phyloP scores from a whole-genome alignment of 257 asterid genomes.

The Solanum chiquidenum region DNA sequence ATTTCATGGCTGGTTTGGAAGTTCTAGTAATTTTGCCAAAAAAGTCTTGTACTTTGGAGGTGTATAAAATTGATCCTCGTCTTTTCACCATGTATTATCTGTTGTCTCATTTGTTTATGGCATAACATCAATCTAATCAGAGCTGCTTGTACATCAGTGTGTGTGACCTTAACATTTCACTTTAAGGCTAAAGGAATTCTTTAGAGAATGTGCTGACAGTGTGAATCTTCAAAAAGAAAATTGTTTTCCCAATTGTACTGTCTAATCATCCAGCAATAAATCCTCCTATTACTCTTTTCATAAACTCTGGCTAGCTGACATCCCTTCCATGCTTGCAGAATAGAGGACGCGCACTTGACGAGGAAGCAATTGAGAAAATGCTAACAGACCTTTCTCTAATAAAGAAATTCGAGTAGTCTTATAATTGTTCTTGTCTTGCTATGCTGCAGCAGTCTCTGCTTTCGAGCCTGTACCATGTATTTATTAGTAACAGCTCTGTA shows the following conservation, averaged over 20 bases:
- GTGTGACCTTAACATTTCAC: background rate
- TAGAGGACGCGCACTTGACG: conserved; percentile 8
- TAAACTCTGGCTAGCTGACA: background rate
- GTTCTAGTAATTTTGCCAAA: background rate
- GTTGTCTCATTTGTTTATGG: background rate
- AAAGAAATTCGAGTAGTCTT: conserved; percentile 6
- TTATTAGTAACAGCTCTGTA: background rate
- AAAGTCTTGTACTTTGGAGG: background rate
- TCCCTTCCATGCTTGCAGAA: background rate
- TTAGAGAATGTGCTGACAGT: background rate
- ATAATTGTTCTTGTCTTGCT: background rate
- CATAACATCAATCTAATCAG: background rate
- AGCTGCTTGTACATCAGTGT: background rate
- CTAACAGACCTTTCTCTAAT: conserved; percentile 7
- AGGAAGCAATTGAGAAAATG: conserved; percentile 16
- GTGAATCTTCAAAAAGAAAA: background rate
- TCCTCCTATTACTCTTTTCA: background rate
- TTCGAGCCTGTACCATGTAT: background rate
- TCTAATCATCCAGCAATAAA: background rate
- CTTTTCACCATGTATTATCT: background rate
- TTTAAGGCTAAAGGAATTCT: background rate
- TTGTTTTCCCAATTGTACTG: background rate
- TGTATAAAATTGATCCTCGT: background rate
- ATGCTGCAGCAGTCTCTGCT: background rate
- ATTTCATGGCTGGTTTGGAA: background rate